These are phyloP conservation scores for Backusella circina DNA, from an alignment of 192 early-diverging fungal species.

Conservation along the genomic window DNA sequence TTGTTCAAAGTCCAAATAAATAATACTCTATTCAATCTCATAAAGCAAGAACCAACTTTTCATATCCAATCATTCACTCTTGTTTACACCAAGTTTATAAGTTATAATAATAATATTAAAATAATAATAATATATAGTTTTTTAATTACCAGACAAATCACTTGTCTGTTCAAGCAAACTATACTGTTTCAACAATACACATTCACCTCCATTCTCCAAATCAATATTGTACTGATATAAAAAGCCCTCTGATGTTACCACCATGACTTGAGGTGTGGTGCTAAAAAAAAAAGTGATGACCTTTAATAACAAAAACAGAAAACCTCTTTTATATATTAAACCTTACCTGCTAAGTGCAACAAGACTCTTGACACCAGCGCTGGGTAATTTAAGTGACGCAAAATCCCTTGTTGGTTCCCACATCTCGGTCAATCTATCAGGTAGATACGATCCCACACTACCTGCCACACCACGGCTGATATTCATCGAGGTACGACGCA, in stretches of 20 bases:
- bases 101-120: not conserved
- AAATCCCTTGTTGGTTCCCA: slow-evolving; percentile 96
- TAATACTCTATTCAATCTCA: too few relatives aligned
- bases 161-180: slow-evolving; percentile 24
- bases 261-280: slow-evolving; percentile 78
- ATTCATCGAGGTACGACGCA: slow-evolving; percentile 57
- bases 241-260: slow-evolving; percentile 86
- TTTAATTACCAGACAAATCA: not conserved
- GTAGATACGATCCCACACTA: slow-evolving; percentile 82
- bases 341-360: slow-evolving; percentile 73
- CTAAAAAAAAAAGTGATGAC: slow-evolving; percentile 29
- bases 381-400: slow-evolving; percentile 86
- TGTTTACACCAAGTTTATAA: too few relatives aligned
- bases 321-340: not conserved
- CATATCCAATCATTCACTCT: too few relatives aligned
- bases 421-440: slow-evolving; percentile 84
- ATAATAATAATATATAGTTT: not conserved
- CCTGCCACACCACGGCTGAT: slow-evolving; percentile 67
- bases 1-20: too few relatives aligned
- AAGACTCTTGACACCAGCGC: slow-evolving; percentile 68
- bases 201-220: slow-evolving; percentile 86
- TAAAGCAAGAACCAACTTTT: too few relatives aligned
- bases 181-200: slow-evolving; percentile 77
- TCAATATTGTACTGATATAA: slow-evolving; percentile 91
- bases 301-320: not conserved